Evolutionary conservation across 805 yeast genomes (phyloP).

Genomic region (Starmerella geochares): DNA sequence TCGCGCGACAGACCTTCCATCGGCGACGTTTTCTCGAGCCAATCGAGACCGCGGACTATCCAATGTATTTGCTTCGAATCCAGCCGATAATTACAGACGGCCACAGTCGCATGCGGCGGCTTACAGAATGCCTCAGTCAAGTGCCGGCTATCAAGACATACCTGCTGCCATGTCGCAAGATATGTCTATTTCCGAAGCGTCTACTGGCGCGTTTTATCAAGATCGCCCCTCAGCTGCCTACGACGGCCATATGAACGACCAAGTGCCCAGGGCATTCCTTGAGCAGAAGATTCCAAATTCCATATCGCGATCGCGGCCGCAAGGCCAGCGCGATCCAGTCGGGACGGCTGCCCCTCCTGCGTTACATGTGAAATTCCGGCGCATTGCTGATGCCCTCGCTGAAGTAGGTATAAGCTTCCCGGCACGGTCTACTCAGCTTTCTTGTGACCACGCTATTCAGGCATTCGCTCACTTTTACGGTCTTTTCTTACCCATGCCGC

Average conservation of each 20-base stretch:
- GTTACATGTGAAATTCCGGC: not conserved
- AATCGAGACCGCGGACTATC: conserved; percentile 2
- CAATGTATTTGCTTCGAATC: not conserved
- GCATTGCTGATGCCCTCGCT: not conserved
- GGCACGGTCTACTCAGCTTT: not conserved
- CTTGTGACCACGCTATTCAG: not conserved
- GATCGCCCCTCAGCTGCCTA: not conserved
- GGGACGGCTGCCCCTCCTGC: too few relatives aligned
- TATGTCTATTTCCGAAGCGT: conserved; percentile 1
- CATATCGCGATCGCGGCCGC: too few relatives aligned
- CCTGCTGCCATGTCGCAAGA: not conserved
- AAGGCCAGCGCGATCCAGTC: too few relatives aligned
- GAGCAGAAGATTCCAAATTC: too few relatives aligned
- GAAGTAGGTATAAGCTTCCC: conserved; percentile 7
- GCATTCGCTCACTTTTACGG: conserved; percentile 7
- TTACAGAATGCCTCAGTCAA: not conserved
- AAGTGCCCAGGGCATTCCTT: not conserved
- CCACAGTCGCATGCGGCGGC: not conserved
- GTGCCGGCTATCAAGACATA: conserved; percentile 4
- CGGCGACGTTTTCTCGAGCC: not conserved
- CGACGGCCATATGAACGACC: not conserved
- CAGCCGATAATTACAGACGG: not conserved
- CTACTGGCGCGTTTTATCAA: not conserved
- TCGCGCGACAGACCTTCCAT: not conserved
- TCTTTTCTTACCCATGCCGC: conserved; percentile 8